Evolutionary conservation across 352 stramenopile genomes (phyloP).

Genomic region (Globisporangium emineosum): DNA sequence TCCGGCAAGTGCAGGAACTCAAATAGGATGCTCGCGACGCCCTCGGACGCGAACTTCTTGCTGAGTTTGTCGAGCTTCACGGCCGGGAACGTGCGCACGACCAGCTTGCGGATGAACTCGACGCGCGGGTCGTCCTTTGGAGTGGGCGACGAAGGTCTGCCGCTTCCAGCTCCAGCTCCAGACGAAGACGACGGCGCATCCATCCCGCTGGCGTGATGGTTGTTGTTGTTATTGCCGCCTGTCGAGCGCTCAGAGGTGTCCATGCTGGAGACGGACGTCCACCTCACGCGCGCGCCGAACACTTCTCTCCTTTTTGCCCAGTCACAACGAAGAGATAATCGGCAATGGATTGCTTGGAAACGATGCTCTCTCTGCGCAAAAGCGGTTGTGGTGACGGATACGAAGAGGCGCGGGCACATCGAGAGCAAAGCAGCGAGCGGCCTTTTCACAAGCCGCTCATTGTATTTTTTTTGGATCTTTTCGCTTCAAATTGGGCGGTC

Average conservation of each 20-base stretch:
- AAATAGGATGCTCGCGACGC: slow-evolving; percentile 56
- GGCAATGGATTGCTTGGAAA: neutral
- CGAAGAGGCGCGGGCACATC: neutral
- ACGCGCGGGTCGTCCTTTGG: slow-evolving; percentile 61
- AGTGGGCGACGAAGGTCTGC: neutral
- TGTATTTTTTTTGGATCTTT: neutral
- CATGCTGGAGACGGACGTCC: neutral
- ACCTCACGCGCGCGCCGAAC: neutral
- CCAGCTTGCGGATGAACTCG: slow-evolving; percentile 60
- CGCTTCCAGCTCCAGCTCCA: too few relatives aligned
- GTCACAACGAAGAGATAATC: neutral
- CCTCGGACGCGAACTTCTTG: slow-evolving; percentile 60
- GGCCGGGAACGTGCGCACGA: slow-evolving; percentile 65
- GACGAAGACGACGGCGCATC: neutral
- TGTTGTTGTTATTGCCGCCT: neutral
- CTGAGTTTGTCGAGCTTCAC: slow-evolving; percentile 56
- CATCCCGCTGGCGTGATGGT: neutral
- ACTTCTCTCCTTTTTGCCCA: neutral
- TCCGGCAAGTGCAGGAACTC: slow-evolving; percentile 70
- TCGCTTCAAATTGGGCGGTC: neutral
- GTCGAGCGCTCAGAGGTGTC: neutral
- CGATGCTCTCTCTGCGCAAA: neutral
- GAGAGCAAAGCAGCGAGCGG: neutral
- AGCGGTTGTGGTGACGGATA: neutral
- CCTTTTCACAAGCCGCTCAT: neutral